These are phyloP conservation scores for Phytopythium aichiense DNA, from an alignment of 352 stramenopile genomes.

Conservation along the genomic window DNA sequence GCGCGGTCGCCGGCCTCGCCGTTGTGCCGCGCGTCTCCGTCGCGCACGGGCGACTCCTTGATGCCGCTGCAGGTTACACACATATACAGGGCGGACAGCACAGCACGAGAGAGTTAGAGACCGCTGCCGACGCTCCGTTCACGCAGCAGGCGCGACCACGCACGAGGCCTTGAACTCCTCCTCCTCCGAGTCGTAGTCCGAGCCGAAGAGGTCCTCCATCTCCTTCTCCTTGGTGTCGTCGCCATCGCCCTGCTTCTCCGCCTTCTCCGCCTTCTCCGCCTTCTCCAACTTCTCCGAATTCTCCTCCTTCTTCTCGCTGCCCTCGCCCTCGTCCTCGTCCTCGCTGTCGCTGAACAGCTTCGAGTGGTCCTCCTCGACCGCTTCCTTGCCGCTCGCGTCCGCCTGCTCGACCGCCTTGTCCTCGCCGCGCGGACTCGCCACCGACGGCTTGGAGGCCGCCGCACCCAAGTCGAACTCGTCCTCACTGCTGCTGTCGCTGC, in stretches of 20 bases:
- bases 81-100: conserved; percentile 1
- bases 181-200: conserved; percentile 86
- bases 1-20: conserved; percentile 31
- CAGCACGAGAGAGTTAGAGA: not conserved
- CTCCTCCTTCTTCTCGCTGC: conserved; percentile 11
- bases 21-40: conserved; percentile 34
- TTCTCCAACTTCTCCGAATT: not conserved
- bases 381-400: conserved; percentile 1
- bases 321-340: conserved; percentile 29
- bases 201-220: conserved; percentile 88
- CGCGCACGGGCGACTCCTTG: conserved; percentile 75
- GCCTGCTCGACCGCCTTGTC: conserved; percentile 11
- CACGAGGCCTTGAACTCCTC: conserved; percentile 88
- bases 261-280: conserved; percentile 11
- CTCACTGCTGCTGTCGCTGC: conserved; percentile 66
- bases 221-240: conserved; percentile 55
- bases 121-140: not conserved
- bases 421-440: not conserved
- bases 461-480: conserved; percentile 71
- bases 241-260: conserved; percentile 17
- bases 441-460: conserved; percentile 19
- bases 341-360: conserved; percentile 68
- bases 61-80: conserved; percentile 44
- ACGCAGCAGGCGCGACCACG: conserved; percentile 7
- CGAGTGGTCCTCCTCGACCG: conserved; percentile 19